phyloP scores from a whole-genome alignment of 352 stramenopile genomes.

The Phytophthora crassamura region DNA sequence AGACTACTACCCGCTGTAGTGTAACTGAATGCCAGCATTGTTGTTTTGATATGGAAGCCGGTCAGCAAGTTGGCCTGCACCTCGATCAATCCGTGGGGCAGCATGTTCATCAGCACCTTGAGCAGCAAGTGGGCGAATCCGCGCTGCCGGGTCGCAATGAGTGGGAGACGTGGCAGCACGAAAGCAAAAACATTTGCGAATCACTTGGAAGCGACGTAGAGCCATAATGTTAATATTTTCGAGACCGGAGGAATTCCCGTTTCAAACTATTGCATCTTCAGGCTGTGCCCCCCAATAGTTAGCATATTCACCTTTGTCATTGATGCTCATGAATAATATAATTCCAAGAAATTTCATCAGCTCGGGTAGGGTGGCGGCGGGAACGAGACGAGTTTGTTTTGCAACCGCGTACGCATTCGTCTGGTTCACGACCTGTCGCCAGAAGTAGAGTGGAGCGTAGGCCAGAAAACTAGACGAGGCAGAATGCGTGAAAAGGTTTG shows the following conservation, averaged over 20 bases:
- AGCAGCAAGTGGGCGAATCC: slow-evolving; percentile 23
- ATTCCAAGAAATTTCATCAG: slow-evolving; percentile 24
- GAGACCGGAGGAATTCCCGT: neutral
- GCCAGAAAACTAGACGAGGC: slow-evolving; percentile 11
- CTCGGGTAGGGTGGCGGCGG: slow-evolving; percentile 4
- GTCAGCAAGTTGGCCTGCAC: no score
- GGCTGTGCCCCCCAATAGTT: slow-evolving; percentile 8
- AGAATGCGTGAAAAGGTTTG: slow-evolving; percentile 8
- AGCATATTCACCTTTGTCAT: slow-evolving; percentile 18
- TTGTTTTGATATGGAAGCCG: no score
- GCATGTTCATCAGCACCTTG: no score
- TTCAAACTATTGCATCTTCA: slow-evolving; percentile 16
- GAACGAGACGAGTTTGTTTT: neutral
- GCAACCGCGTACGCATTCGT: slow-evolving; percentile 11
- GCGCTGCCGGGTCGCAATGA: neutral
- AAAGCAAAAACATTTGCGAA: slow-evolving; percentile 13
- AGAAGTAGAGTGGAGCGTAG: slow-evolving; percentile 14
- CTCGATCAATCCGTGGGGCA: no score
- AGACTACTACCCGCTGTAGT: no score
- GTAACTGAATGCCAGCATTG: no score
- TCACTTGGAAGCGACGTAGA: slow-evolving; percentile 10
- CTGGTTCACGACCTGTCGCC: slow-evolving; percentile 10
- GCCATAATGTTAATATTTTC: slow-evolving; percentile 14
- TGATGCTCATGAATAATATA: slow-evolving; percentile 17
- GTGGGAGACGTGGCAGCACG: neutral